Conservation (phyloP, 2,329 filamentous ascomycete species). For the Ascochyta rabiei region DNA sequence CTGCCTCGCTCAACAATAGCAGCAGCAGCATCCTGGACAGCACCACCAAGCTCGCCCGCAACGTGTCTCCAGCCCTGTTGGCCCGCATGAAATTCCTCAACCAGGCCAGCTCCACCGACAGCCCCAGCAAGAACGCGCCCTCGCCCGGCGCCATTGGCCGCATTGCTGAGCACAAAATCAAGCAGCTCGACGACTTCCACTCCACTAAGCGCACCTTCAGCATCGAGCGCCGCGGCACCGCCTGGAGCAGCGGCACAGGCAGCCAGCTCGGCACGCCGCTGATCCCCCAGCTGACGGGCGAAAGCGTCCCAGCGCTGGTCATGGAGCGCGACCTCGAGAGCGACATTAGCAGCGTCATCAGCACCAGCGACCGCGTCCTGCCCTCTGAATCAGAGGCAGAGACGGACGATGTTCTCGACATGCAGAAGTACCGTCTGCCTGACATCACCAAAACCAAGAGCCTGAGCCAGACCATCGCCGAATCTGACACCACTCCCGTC, state of each 20-base stretch:
- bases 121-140: slow-evolving; percentile 42
- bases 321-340: slow-evolving; percentile 52
- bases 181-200: slow-evolving; percentile 71
- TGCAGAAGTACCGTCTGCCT: slow-evolving; percentile 74
- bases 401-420: slow-evolving; percentile 65
- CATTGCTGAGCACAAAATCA: slow-evolving; percentile 72
- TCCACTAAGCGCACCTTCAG: slow-evolving; percentile 57
- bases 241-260: slow-evolving; percentile 69
- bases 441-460: slow-evolving; percentile 73
- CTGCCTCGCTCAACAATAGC: slow-evolving; percentile 18
- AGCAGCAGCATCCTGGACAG: slow-evolving; percentile 19
- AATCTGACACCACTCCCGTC: slow-evolving; percentile 22
- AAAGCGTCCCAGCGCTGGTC: slow-evolving; percentile 45
- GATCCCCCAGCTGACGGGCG: slow-evolving; percentile 44
- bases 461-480: slow-evolving; percentile 44
- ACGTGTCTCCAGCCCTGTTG: slow-evolving; percentile 52
- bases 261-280: slow-evolving; percentile 37
- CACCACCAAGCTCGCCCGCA: slow-evolving; percentile 45
- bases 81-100: slow-evolving; percentile 53
- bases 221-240: slow-evolving; percentile 70
- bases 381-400: slow-evolving; percentile 58
- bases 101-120: slow-evolving; percentile 38
- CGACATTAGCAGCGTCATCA: slow-evolving; percentile 55
- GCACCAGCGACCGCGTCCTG: slow-evolving; percentile 61
- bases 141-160: slow-evolving; percentile 60